These are phyloP conservation scores for Penstemon newberryi DNA, from an alignment of 257 asterid genomes.

Conservation along the genomic window DNA sequence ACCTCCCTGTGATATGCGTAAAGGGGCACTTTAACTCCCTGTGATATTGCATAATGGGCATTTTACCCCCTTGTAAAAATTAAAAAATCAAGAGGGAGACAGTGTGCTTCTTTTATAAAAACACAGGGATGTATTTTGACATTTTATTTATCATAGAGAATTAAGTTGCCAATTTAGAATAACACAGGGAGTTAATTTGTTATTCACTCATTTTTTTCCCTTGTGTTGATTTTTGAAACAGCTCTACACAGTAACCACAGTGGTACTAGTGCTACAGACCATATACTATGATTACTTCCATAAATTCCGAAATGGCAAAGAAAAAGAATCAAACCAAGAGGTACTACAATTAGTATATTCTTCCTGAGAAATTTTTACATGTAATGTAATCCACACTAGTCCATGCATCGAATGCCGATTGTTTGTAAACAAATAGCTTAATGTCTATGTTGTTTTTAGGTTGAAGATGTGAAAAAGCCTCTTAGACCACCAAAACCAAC, in stretches of 20 bases:
- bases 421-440: neutral
- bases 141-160: no score
- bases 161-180: no score
- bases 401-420: no score
- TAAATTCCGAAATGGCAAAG: slow-evolving; percentile 37
- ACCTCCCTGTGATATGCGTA: no score
- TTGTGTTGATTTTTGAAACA: slow-evolving; percentile 30
- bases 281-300: slow-evolving; percentile 64
- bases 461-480: slow-evolving; percentile 65
- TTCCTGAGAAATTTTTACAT: neutral
- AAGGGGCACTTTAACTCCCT: no score
- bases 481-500: slow-evolving; percentile 35
- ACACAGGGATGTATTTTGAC: no score
- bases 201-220: neutral
- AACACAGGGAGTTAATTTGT: no score
- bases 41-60: no score
- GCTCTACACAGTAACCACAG: slow-evolving; percentile 74
- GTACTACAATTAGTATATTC: slow-evolving; percentile 32
- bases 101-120: no score
- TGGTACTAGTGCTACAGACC: slow-evolving; percentile 72
- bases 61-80: no score
- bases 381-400: neutral
- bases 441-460: slow-evolving; percentile 31
- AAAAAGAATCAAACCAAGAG: slow-evolving; percentile 40
- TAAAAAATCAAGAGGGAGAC: no score